Evolutionary conservation across 148 eudicot species (phyloP), one percentile per base, ranked within the genome.

Genomic region (Selenicereus undatus): DNA sequence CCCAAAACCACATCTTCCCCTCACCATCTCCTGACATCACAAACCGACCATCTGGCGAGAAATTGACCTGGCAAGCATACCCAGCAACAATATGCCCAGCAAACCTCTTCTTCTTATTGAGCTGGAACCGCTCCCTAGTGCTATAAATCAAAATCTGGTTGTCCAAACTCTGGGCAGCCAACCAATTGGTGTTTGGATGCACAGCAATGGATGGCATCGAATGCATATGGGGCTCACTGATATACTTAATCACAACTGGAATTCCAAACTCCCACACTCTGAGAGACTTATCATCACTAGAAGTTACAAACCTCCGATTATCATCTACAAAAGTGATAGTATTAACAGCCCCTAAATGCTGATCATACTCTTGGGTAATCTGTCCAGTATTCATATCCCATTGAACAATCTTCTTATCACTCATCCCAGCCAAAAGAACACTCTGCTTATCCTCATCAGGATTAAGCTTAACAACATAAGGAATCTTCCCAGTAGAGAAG

Each of bases 191-290:
- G 86, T 95, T 92, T 0, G 97, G 99, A 74, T 95, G 98, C 75
- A 92, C 87, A 29, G 97, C 70, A 75, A 95, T 93, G 0, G 99
- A 85, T 7, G 99, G 98, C 99, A 95, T 95, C 1, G 99, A 95
- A 80, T 95, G 99, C 99, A 95, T 95, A 83, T 95, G 98, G 30
- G 99, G 99, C 74, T 95, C 99, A 75, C 99, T 95, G 62, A 95
- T 95, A 81, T 95, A 95, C 91, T 95, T 95, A 21, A 95, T 93
- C 26, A 95, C 99, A 80, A 95, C 99, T 11, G 98, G 99, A 58
- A 95, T 95, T 20, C 99, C 97, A 83, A 71, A 95, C 82, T 95
- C 97, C 99, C 99, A 95, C n/a, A 95, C 97, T 75, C 97, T 87
- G 35, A 93, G 91, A 58, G 95, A 92, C 88, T 95, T 95, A 81